These are phyloP conservation scores for Colletotrichum higginsianum DNA, from an alignment of 2,329 filamentous ascomycete species.

Conservation along the genomic window DNA sequence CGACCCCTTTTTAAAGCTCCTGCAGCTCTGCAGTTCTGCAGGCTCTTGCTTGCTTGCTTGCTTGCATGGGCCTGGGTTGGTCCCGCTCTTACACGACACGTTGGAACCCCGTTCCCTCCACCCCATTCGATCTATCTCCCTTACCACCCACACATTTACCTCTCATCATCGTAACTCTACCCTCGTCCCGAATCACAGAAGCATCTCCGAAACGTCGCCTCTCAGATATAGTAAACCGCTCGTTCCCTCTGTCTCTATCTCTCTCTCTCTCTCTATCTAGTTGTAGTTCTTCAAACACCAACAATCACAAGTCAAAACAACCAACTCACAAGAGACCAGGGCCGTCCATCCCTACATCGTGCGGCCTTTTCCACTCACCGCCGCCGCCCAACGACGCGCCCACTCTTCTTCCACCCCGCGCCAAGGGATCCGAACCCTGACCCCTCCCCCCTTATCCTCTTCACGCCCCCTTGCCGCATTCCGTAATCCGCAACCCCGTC, in stretches of 20 bases:
- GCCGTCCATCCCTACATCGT: neutral
- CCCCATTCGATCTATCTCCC: too few species aligned
- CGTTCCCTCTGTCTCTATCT: neutral
- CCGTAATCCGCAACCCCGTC: neutral
- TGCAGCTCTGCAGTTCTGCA: too few species aligned
- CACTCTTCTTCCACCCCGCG: slow-evolving; percentile 22
- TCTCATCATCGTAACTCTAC: too few species aligned
- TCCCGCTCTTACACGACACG: too few species aligned
- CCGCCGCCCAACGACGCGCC: slow-evolving; percentile 16
- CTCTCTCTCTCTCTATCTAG: neutral
- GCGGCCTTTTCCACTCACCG: slow-evolving; percentile 34
- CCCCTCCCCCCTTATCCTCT: slow-evolving; percentile 11
- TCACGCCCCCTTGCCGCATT: slow-evolving; percentile 8
- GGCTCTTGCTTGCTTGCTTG: too few species aligned
- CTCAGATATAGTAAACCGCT: neutral
- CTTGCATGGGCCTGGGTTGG: too few species aligned
- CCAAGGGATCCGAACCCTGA: slow-evolving; percentile 12
- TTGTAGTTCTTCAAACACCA: too few species aligned
- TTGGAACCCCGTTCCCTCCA: neutral
- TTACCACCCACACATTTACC: neutral
- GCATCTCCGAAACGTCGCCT: slow-evolving; percentile 13
- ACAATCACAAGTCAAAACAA: too few species aligned
- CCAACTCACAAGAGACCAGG: neutral
- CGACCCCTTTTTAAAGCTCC: too few species aligned
- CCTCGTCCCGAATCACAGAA: too few species aligned